Conservation (phyloP, 805 yeast species). For the Millerozyma acaciae region DNA sequence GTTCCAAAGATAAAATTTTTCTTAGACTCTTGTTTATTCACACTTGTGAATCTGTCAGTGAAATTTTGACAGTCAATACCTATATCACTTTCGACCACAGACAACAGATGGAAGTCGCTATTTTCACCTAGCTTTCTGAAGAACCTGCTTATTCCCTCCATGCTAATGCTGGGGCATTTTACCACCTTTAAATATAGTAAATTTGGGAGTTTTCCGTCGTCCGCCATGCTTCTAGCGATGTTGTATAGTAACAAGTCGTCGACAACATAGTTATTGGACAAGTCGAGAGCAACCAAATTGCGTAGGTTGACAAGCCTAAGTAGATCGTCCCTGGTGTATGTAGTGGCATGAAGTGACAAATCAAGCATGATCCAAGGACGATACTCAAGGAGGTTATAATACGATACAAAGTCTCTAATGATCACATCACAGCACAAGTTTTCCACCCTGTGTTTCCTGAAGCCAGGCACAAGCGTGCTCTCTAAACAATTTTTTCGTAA, state of each 20-base stretch:
- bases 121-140: slow-evolving; percentile 1
- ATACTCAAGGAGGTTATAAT: slow-evolving; percentile 15
- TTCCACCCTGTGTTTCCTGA: slow-evolving; percentile 29
- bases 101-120: slow-evolving; percentile 4
- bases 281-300: slow-evolving; percentile 24
- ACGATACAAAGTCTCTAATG: slow-evolving; percentile 17
- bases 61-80: slow-evolving; percentile 3
- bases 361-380: slow-evolving; percentile 23
- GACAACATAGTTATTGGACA: slow-evolving; percentile 24
- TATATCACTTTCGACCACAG: slow-evolving; percentile 14
- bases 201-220: slow-evolving; percentile 13
- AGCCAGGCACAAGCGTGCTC: slow-evolving; percentile 9
- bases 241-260: slow-evolving; percentile 30
- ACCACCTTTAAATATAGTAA: slow-evolving; percentile 21
- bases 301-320: slow-evolving; percentile 23
- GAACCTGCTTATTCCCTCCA: slow-evolving; percentile 6
- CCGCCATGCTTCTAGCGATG: slow-evolving; percentile 15
- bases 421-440: slow-evolving; percentile 29
- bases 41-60: neutral
- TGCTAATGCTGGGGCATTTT: slow-evolving; percentile 18
- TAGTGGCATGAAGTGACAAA: slow-evolving; percentile 14
- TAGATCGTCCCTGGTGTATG: slow-evolving; percentile 18
- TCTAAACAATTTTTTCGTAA: neutral
- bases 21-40: too few relatives aligned
- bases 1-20: too few relatives aligned